Conservation (phyloP, 495 filamentous ascomycete genomes). For the Penicillium bialowiezense region DNA sequence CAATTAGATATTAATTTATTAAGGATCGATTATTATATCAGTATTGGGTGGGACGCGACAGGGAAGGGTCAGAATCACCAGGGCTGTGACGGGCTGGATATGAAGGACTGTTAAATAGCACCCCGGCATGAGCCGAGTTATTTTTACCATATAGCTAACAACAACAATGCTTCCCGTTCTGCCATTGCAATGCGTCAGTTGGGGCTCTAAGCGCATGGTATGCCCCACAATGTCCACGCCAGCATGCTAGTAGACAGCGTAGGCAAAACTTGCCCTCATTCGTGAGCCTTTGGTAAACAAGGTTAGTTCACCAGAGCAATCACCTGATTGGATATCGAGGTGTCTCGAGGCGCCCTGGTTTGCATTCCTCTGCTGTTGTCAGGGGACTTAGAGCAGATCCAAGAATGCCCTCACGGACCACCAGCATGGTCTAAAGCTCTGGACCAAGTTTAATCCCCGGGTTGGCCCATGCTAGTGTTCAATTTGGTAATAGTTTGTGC, state of each 20-base stretch:
- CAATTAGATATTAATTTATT: constrained; percentile 5
- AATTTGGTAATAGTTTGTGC: no score
- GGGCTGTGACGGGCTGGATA: background rate
- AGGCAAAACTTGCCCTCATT: background rate
- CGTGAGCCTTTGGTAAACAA: background rate
- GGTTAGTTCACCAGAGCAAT: background rate
- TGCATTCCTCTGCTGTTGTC: constrained; percentile 28
- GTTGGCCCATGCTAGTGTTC: no score
- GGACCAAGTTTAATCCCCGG: background rate
- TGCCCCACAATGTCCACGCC: constrained; percentile 16
- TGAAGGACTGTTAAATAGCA: constrained; percentile 16
- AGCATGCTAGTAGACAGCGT: background rate
- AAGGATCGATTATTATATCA: background rate
- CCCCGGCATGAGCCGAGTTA: background rate
- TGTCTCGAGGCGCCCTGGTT: background rate
- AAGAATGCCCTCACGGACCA: constrained; percentile 15
- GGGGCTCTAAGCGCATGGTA: constrained; percentile 13
- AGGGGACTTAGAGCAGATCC: constrained; percentile 13
- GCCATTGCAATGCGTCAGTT: constrained; percentile 7
- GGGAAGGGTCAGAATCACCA: background rate
- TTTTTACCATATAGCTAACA: constrained; percentile 13
- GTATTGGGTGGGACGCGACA: background rate
- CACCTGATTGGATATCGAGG: constrained; percentile 14
- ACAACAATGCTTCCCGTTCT: constrained; percentile 12
- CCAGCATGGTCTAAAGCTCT: background rate